phyloP scores from a whole-genome alignment of 2,329 filamentous ascomycete species.

The Cladophialophora psammophila region DNA sequence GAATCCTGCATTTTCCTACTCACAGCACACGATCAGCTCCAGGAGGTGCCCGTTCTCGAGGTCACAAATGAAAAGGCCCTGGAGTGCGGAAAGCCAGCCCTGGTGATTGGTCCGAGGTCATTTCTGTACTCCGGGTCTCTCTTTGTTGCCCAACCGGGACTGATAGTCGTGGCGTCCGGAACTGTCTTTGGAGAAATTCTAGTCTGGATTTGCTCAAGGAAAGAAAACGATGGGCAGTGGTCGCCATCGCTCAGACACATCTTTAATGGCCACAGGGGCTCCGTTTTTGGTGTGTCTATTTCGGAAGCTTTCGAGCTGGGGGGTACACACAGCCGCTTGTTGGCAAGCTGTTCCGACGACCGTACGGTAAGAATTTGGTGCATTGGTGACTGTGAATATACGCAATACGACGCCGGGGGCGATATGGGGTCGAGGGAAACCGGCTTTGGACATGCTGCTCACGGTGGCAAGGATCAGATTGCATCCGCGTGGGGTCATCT shows the following conservation, averaged over 20 bases:
- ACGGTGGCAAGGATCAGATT: constrained; percentile 44
- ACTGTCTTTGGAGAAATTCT: constrained; percentile 95
- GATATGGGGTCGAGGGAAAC: constrained; percentile 59
- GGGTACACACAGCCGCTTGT: constrained; percentile 62
- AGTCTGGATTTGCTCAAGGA: constrained; percentile 74
- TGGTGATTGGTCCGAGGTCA: constrained; percentile 69
- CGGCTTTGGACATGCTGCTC: constrained; percentile 63
- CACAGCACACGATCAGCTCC: constrained; percentile 86
- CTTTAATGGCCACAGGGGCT: constrained; percentile 81
- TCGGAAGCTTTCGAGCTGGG: constrained; percentile 62
- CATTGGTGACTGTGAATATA: constrained; percentile 65
- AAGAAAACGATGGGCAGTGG: constrained; percentile 35
- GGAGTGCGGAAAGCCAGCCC: constrained; percentile 45
- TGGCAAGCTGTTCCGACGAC: constrained; percentile 95
- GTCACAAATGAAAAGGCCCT: constrained; percentile 35
- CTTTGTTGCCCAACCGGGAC: constrained; percentile 63
- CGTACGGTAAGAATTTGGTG: constrained; percentile 89
- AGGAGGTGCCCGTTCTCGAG: constrained; percentile 53
- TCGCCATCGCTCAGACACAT: constrained; percentile 59
- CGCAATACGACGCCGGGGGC: background rate
- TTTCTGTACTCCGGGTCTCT: constrained; percentile 88
- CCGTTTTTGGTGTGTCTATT: constrained; percentile 87
- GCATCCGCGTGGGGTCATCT: constrained; percentile 83
- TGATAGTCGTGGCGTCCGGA: constrained; percentile 80
- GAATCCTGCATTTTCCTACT: constrained; percentile 65